A percentile compares a stretch with the other conserved stretches of the same genome.
These are phyloP conservation scores for Tremella mesenterica DNA, from an alignment of 768 basidiomycete genomes.

Conservation along the genomic window DNA sequence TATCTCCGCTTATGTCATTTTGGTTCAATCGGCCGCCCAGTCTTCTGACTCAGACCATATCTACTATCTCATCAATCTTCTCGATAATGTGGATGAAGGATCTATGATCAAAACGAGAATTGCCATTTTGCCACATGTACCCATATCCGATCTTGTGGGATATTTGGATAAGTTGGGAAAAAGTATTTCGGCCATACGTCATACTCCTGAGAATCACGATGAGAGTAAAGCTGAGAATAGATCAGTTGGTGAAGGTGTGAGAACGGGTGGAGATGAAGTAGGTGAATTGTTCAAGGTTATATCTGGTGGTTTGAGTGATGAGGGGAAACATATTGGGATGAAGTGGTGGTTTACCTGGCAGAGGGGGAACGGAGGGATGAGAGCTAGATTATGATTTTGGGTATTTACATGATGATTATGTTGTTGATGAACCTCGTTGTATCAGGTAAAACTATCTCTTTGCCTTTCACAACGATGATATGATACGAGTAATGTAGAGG, in stretches of 20 bases:
- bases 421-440: too few species aligned
- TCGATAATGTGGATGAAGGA: not conserved
- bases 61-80: not conserved
- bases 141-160: not conserved
- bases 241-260: too few species aligned
- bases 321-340: slow-evolving; percentile 1
- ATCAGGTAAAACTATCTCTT: too few species aligned
- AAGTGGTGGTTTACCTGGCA: slow-evolving; percentile 2
- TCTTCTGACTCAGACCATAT: slow-evolving; percentile 1
- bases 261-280: not conserved
- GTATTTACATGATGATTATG: too few species aligned
- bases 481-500: too few species aligned
- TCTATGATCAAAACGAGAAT: not conserved
- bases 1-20: slow-evolving; percentile 12
- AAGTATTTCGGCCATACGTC: not conserved
- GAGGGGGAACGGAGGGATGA: too few species aligned
- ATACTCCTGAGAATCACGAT: too few species aligned
- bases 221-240: too few species aligned
- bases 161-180: not conserved
- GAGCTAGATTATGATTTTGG: too few species aligned
- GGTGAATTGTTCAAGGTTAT: not conserved
- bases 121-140: not conserved
- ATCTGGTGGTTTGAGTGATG: not conserved
- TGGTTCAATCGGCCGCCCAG: slow-evolving; percentile 13
- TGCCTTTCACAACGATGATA: too few species aligned